Base-by-base conservation (phyloP, 2,329 filamentous ascomycete genomes). In the Sporothrix mexicana region DNA sequence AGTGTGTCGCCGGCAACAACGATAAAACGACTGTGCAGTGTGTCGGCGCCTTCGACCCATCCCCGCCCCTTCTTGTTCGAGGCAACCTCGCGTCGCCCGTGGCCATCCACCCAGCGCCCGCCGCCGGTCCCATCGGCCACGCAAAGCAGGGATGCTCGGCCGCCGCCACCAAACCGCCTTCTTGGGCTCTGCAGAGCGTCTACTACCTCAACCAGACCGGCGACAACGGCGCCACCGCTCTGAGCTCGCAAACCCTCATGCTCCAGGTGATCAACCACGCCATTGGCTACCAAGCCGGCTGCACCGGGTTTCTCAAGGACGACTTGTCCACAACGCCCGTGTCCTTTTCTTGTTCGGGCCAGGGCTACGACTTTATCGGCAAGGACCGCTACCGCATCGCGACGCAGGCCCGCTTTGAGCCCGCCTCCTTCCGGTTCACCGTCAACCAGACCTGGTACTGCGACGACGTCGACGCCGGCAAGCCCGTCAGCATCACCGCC, bases 81-180 rank as follows among this genome's bases (percentile, higher is more conserved):
- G 77, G 75, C 3, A 75, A 74, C 77, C 81, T 90, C 72, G 82
- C 88, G 72, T 86, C 86, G 1, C 78, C 78, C 6, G 74, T 77
- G 1, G 43, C 69, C 6, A 74, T 79, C 59, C 78, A 76, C 3
- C 77, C 78, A 0, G 72, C 36, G 9, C 78, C 77, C 36, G 72
- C 75, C 7, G 53, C 69, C 0, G 77, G 78, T 1, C 77, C 78
- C 1, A 49, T 72, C 2, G 77, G 76, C 3, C 78, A 78, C 69
- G 53, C 69, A 70, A 69, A 59, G 12, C 41, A 74, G 7, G 77
- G 77, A 1, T 79, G 77, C 71, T 72, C 73, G 0, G 71, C 74
- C 2, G 53, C 69, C 3, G 74, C 76, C 20, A 55, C 72, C 43
- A n/a, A 17, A 17, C 72, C 70, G 17, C 76, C 78, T 0, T 69